Conservation (phyloP, 257 asterid genomes). For the Solanum piurae region DNA sequence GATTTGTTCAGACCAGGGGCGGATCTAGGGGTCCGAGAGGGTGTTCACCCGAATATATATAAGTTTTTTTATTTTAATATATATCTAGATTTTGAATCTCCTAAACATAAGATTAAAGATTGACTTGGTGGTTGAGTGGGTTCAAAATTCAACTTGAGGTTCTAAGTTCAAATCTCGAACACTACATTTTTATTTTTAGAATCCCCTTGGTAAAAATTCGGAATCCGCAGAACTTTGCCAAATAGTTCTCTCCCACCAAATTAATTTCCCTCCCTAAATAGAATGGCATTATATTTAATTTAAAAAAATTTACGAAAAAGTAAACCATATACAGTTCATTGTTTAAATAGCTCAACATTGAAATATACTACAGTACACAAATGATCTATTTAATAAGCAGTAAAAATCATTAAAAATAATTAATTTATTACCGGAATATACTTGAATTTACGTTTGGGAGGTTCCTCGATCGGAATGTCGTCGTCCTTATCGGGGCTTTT, state of each 20-base stretch:
- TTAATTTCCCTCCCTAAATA: neutral
- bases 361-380: neutral
- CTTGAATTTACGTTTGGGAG: constrained; percentile 63
- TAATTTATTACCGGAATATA: constrained; percentile 66
- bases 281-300: neutral
- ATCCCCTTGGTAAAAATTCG: neutral
- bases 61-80: neutral
- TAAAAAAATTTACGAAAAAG: neutral
- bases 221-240: neutral
- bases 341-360: neutral
- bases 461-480: constrained; percentile 40
- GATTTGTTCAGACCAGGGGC: neutral
- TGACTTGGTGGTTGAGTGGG: neutral
- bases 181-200: neutral
- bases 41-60: neutral
- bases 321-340: neutral
- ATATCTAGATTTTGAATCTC: neutral
- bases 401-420: neutral
- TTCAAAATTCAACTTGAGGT: neutral
- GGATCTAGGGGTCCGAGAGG: neutral
- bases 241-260: neutral
- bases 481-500: constrained; percentile 29
- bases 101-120: neutral
- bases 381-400: neutral
- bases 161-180: neutral